Percentiles rank a stretch among this genome's conserved stretches.
These are phyloP conservation scores for Clarireedia monteithiana DNA, from an alignment of 2,329 filamentous ascomycete species.

Conservation along the genomic window DNA sequence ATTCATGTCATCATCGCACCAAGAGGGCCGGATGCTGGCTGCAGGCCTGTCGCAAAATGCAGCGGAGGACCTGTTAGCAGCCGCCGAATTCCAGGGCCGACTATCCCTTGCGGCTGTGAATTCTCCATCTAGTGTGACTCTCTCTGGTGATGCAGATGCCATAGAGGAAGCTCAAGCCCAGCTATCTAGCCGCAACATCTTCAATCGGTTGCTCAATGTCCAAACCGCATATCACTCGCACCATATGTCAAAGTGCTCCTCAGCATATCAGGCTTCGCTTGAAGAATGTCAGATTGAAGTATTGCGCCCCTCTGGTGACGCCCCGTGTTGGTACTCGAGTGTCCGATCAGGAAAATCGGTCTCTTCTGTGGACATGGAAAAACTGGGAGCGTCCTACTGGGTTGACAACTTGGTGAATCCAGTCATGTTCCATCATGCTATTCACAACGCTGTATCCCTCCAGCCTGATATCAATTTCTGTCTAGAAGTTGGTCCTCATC, in stretches of 20 bases:
- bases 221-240: conserved; percentile 25
- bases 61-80: conserved; percentile 12
- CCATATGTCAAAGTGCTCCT: conserved; percentile 18
- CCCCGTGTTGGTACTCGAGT: conserved; percentile 26
- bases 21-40: conserved; percentile 23
- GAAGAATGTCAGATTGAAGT: no score
- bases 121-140: conserved; percentile 19
- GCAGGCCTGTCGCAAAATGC: conserved; percentile 17
- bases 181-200: conserved; percentile 10
- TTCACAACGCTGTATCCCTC: not conserved
- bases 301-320: no score
- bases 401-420: conserved; percentile 29
- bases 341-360: not conserved
- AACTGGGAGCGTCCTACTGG: no score
- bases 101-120: conserved; percentile 27
- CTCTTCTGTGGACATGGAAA: not conserved
- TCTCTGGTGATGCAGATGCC: conserved; percentile 22
- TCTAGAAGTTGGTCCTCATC: conserved; percentile 32
- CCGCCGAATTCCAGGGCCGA: not conserved
- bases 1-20: conserved; percentile 2
- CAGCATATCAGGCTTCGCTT: no score
- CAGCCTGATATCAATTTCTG: conserved; percentile 5
- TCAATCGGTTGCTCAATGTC: conserved; percentile 14
- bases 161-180: conserved; percentile 7
- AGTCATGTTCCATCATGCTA: conserved; percentile 5